Evolutionary conservation across 257 asterid species (phyloP), one percentile per base, ranked within the genome.

Genomic region (Orobanche coerulescens): DNA sequence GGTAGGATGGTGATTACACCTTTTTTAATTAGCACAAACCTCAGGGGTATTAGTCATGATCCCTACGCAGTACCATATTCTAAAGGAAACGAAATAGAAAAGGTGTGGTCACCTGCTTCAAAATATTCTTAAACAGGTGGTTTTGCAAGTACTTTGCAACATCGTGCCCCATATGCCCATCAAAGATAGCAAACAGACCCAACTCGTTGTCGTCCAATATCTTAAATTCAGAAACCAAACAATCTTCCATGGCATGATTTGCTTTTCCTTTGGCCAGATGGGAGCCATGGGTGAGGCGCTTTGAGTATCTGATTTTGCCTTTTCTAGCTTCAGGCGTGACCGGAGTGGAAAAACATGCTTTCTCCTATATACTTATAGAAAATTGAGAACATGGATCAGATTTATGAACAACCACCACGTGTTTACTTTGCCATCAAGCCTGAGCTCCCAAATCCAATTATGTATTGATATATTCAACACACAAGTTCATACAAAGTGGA

Each of bases 121-220:
- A 49, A 39, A 91, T 91, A 30, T 81, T 91, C 66, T 71, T 56
- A 64, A 91, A 88, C 16, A 91, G 75, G 58, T 91, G 77, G 12
- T 62, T 71, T 55, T 88, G 90, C 76, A 91, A 74, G 79, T 84
- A 92, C 42, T 65, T 76, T 15, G 98, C 86, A 26, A 92, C 93
- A 36, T 86, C 88, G 48, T 79, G 93, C 0, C 98, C 96, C 92
- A 88, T 84, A 75, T 92, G 96, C 23, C 98, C 96, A 62, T 92
- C 98, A 61, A 74, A 92, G 55, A 92, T 88, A 0, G 96, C 96
- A 61, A 92, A 92, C 34, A 88, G 72, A 31, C 98, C 96, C 74
- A 92, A 78, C 62, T 92, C 95, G 23, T 78, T 67, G 11, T 77
- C 76, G 18, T 71, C 81, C 14, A 80, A 19, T 50, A 53, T 66